Percentiles rank a stretch among this genome's conserved stretches.
Evolutionary conservation across 2,329 filamentous ascomycete species (phyloP).

Genomic region (Cladosporium sp.): DNA sequence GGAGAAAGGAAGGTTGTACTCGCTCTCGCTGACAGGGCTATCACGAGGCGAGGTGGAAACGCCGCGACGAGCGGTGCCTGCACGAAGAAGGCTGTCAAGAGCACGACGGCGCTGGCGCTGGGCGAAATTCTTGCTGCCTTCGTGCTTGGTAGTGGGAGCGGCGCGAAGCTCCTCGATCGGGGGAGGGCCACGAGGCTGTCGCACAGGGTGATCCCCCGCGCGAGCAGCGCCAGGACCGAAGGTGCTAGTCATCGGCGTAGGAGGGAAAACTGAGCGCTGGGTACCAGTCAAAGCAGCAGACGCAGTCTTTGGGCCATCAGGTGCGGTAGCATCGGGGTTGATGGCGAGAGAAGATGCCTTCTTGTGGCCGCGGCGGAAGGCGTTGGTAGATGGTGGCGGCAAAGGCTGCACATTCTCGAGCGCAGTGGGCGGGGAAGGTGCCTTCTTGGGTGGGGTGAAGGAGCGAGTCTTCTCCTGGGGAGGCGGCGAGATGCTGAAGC

Average conservation of each 20-base stretch:
- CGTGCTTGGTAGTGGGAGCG: conserved; percentile 87
- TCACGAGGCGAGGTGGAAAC: conserved; percentile 65
- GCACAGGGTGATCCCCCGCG: conserved; percentile 89
- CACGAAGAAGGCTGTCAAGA: conserved; percentile 86
- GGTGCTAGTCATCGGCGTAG: conserved; percentile 76
- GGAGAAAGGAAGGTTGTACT: conserved; percentile 64
- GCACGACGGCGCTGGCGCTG: conserved; percentile 89
- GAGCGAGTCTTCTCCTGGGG: conserved; percentile 62
- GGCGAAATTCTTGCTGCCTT: conserved; percentile 96
- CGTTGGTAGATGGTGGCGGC: conserved; percentile 83
- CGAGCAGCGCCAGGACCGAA: conserved; percentile 92
- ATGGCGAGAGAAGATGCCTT: conserved; percentile 74
- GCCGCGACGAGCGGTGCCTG: conserved; percentile 78
- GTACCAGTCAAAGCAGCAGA: conserved; percentile 50
- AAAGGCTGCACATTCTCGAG: conserved; percentile 67
- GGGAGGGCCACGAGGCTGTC: conserved; percentile 90
- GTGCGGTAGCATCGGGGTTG: conserved; percentile 57
- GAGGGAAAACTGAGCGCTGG: conserved; percentile 59
- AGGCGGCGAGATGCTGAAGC: conserved; percentile 79
- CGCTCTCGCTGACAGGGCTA: conserved; percentile 78
- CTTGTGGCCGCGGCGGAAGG: conserved; percentile 91
- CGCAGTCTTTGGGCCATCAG: conserved; percentile 71
- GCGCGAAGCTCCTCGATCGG: conserved; percentile 85
- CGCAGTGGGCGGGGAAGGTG: conserved; percentile 61
- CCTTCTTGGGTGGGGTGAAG: conserved; percentile 62